Conservation (phyloP, 345 rosid genomes). For the Citrus inodora region DNA sequence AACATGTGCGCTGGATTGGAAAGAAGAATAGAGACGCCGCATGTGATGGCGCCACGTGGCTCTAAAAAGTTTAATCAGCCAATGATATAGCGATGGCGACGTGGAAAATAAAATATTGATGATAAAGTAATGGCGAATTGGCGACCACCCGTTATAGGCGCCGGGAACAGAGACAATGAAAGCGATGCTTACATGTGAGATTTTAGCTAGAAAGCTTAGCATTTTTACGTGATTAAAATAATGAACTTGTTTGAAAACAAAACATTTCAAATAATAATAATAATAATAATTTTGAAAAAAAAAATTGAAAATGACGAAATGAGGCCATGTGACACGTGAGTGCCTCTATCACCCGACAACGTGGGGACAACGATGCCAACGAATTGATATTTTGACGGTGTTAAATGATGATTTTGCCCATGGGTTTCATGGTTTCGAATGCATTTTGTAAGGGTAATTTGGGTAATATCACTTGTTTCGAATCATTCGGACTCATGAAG, state of each 20-base stretch:
- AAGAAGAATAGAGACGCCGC: conserved; percentile 1
- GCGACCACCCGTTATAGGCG: conserved; percentile 26
- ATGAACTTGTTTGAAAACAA: background rate
- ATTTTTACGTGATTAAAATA: background rate
- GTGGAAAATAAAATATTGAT: background rate
- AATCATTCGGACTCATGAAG: background rate
- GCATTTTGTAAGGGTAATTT: background rate
- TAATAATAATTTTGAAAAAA: background rate
- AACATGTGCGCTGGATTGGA: conserved; percentile 20
- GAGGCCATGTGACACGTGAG: conserved; percentile 36
- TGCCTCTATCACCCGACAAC: conserved; percentile 20
- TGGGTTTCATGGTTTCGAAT: background rate
- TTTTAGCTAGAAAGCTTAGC: background rate
- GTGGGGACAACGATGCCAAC: conserved; percentile 17
- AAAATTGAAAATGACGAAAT: background rate
- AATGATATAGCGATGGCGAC: conserved; percentile 1
- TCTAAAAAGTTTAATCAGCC: background rate
- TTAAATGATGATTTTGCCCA: background rate
- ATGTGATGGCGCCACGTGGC: conserved; percentile 38
- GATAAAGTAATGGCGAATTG: background rate
- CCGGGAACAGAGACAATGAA: conserved; percentile 26
- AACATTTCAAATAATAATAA: background rate
- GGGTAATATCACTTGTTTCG: background rate
- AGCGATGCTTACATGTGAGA: conserved; percentile 25
- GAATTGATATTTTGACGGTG: no score